Percentiles rank a stretch among this genome's conserved stretches.
Evolutionary conservation across 208 protist genomes (phyloP).

Genomic region (Crithidia fasciculata): DNA sequence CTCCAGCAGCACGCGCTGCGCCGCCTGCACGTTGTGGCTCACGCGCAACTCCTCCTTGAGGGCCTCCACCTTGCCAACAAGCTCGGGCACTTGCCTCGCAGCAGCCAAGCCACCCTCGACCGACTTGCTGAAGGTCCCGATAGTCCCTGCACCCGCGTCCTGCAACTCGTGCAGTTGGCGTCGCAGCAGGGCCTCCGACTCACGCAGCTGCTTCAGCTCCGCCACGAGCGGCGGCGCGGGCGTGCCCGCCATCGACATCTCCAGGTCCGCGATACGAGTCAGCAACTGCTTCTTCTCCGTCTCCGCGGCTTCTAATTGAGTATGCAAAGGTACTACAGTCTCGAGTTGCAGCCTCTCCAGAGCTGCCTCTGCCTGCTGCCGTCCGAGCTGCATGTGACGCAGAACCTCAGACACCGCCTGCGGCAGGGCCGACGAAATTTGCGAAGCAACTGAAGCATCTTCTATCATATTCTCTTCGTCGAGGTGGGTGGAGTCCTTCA

Average conservation of each 20-base stretch:
- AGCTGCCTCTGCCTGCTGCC: slow-evolving; percentile 39
- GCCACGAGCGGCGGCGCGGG: slow-evolving; percentile 49
- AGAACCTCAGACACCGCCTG: slow-evolving; percentile 32
- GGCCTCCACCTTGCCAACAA: slow-evolving; percentile 30
- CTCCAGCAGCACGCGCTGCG: slow-evolving; percentile 30
- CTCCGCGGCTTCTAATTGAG: slow-evolving; percentile 53
- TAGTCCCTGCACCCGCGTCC: slow-evolving; percentile 26
- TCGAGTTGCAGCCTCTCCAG: slow-evolving; percentile 40
- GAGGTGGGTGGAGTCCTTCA: neutral
- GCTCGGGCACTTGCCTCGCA: slow-evolving; percentile 25
- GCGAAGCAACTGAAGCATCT: slow-evolving; percentile 1
- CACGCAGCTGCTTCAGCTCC: slow-evolving; percentile 66
- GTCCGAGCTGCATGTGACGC: slow-evolving; percentile 40
- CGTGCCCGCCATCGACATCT: slow-evolving; percentile 38
- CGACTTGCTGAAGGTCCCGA: slow-evolving; percentile 28
- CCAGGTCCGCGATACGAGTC: slow-evolving; percentile 42
- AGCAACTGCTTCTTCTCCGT: slow-evolving; percentile 46
- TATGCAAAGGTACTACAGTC: slow-evolving; percentile 46
- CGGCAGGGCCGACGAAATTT: neutral
- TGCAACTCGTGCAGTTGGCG: slow-evolving; percentile 46
- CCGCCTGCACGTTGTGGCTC: slow-evolving; percentile 20
- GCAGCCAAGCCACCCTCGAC: slow-evolving; percentile 37
- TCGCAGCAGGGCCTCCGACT: slow-evolving; percentile 55
- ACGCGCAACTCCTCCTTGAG: slow-evolving; percentile 38
- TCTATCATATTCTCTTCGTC: slow-evolving; percentile 5